A percentile compares a stretch with the other conserved stretches of the same genome.
These are phyloP conservation scores for Achaetomium macrosporum DNA, from an alignment of 2,329 filamentous ascomycete genomes.

Conservation along the genomic window DNA sequence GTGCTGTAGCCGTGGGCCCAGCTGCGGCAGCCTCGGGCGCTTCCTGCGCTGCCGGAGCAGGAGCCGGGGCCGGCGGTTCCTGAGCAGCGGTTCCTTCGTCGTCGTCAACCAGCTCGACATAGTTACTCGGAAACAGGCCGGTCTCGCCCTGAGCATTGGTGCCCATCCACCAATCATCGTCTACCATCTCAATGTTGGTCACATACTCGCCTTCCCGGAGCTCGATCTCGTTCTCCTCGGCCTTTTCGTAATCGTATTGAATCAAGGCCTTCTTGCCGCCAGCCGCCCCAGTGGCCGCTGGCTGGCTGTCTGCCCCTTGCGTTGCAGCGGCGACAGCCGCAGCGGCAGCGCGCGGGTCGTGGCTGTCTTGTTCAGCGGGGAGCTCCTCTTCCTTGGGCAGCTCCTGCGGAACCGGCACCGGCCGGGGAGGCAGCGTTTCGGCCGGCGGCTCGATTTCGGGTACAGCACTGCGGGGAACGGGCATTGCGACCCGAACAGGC, in stretches of 20 bases:
- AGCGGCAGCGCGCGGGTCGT: constrained; percentile 55
- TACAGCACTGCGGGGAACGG: constrained; percentile 62
- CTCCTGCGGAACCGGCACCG: constrained; percentile 47
- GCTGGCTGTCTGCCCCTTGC: constrained; percentile 19
- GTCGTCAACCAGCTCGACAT: constrained; percentile 77
- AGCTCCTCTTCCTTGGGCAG: constrained; percentile 60
- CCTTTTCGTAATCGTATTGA: constrained; percentile 95
- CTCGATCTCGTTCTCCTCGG: constrained; percentile 94
- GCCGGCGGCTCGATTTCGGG: constrained; percentile 44
- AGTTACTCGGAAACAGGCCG: constrained; percentile 94
- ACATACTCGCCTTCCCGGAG: constrained; percentile 83
- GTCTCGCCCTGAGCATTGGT: constrained; percentile 77
- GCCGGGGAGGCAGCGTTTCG: constrained; percentile 48
- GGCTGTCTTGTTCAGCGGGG: constrained; percentile 56
- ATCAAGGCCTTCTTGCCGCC: constrained; percentile 69
- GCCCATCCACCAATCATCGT: constrained; percentile 98
- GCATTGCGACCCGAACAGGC: constrained; percentile 80
- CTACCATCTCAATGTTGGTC: constrained; percentile 92
- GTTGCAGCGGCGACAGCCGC: constrained; percentile 43
- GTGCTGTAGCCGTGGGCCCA: constrained; percentile 69
- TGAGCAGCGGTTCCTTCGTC: constrained; percentile 33
- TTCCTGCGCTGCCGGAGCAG: constrained; percentile 33
- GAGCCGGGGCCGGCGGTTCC: constrained; percentile 26
- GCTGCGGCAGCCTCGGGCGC: constrained; percentile 36
- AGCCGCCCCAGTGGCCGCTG: constrained; percentile 27